Conservation (phyloP, 2,329 filamentous ascomycete genomes). For the Penicillium paneum region DNA sequence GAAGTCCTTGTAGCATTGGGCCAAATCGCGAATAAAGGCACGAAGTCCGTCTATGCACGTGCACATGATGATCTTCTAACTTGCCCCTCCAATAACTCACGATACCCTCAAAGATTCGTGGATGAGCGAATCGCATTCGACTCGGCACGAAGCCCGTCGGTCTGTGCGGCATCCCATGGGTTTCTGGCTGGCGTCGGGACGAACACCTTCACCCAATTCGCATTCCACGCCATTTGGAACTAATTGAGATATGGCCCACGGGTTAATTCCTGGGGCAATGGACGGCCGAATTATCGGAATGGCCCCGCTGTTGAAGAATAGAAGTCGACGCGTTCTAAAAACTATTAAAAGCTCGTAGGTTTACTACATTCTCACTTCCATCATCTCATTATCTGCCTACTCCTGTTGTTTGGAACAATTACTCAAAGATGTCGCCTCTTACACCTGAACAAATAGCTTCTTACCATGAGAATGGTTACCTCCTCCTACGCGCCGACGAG, state of each 20-base stretch:
- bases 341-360: background rate
- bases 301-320: background rate
- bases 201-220: slow-evolving; percentile 2
- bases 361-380: background rate
- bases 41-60: background rate
- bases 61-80: background rate
- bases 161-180: slow-evolving; percentile 4
- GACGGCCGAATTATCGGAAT: background rate
- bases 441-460: slow-evolving; percentile 20
- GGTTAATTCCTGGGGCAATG: background rate
- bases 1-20: background rate
- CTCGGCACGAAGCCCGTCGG: slow-evolving; percentile 26
- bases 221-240: background rate
- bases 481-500: slow-evolving; percentile 25
- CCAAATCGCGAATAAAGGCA: background rate
- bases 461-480: slow-evolving; percentile 28
- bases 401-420: background rate
- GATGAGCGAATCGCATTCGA: background rate
- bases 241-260: background rate
- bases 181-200: slow-evolving; percentile 2
- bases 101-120: background rate
- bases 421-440: slow-evolving; percentile 14
- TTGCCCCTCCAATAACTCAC: background rate
- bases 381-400: background rate
- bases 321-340: background rate